Conservation (phyloP, 805 yeast genomes). For the Hanseniaspora vineae region DNA sequence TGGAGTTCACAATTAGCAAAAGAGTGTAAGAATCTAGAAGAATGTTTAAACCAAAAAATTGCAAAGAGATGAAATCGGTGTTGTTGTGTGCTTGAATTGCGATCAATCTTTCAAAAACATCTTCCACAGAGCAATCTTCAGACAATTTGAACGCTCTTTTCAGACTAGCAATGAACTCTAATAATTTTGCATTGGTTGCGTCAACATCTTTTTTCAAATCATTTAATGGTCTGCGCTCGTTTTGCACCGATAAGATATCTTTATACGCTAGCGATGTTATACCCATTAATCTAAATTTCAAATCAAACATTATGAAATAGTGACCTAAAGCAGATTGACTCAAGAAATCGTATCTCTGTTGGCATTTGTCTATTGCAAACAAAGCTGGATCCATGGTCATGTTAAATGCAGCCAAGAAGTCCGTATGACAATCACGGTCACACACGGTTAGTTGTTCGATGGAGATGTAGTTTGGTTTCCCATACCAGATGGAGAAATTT, state of each 20-base stretch:
- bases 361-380: background rate
- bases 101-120: background rate
- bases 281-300: conserved; percentile 1
- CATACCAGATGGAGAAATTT: background rate
- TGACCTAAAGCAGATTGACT: background rate
- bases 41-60: background rate
- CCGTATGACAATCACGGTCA: background rate
- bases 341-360: background rate
- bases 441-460: background rate
- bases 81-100: background rate
- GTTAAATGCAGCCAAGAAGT: background rate
- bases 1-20: background rate
- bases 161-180: background rate
- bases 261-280: conserved; percentile 3
- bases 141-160: background rate
- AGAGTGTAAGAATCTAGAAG: background rate
- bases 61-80: background rate
- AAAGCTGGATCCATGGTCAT: background rate
- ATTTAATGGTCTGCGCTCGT: background rate
- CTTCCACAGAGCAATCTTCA: background rate
- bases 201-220: background rate
- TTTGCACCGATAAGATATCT: conserved; percentile 1
- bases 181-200: background rate
- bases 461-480: background rate
- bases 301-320: conserved; percentile 1